Evolutionary conservation across 495 filamentous ascomycete genomes (phyloP), one percentile per base, ranked within the genome.

Genomic region (Annulohypoxylon maeteangense): DNA sequence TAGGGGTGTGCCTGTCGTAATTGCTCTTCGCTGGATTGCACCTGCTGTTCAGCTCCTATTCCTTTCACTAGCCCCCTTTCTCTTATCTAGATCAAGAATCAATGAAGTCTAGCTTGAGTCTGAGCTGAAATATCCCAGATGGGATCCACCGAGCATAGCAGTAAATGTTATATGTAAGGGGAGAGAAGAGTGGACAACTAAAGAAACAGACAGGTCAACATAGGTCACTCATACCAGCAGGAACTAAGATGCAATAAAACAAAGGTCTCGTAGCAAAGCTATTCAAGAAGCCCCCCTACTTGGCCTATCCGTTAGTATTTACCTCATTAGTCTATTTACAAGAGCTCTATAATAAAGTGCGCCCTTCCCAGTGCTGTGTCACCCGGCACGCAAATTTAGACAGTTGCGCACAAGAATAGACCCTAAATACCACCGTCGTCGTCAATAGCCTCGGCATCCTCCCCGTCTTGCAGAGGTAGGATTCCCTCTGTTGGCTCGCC

Each of bases 401-500:
- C 12, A 22, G 22, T 47, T 4, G 14, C 12, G 40, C 42, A 25
- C 5, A 10, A 47, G n/a, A 7, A 20, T 16, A n/a, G 4, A 11
- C 20, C 7, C 22, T 67, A 73, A 32, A 73, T 66, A 0, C 64
- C 68, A 23, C 58, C 70, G 27, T 74, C 62, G 3, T 59, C 65
- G 32, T 76, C 74, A 29, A 72, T 60, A 4, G 51, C 66, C 23
- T 63, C 55, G 11, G 44, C 68, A 7, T 68, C 75, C 22, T 66
- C 71, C 0, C 66, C 75, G 22, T 78, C 75, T 7, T 74, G 74
- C 0, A 69, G 70, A 0, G 75, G 68, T 7, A 79, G 62, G 10
- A 83, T 79, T 8, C 82, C 82, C 11, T 83, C 83, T 0, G 74
- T 70, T 0, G 78, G 80, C 63, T 88, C 86, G 20, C 86, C 86